phyloP scores from a whole-genome alignment of 2,329 filamentous ascomycete species.

The Pseudogymnoascus sp. region DNA sequence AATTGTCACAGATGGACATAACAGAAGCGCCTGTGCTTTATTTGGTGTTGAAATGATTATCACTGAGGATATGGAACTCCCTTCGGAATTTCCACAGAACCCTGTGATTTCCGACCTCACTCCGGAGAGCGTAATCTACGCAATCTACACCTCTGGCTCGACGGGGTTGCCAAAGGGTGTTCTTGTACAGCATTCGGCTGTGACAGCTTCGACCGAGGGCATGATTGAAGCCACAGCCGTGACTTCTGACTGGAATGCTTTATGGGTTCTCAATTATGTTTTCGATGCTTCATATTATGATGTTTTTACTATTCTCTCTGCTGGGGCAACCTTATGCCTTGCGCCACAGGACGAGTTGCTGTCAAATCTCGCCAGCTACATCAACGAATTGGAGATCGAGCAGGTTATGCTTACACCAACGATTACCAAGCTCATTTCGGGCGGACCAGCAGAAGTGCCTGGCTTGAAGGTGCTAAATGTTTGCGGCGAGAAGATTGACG shows the following conservation, averaged over 20 bases:
- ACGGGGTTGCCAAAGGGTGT: conserved; percentile 10
- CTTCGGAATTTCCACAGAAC: neutral
- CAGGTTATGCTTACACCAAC: conserved; percentile 14
- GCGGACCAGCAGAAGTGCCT: conserved; percentile 11
- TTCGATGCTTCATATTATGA: conserved; percentile 15
- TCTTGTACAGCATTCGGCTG: neutral
- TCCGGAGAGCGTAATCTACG: conserved; percentile 3
- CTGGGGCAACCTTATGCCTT: conserved; percentile 3
- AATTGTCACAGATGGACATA: conserved; percentile 1
- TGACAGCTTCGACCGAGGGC: neutral
- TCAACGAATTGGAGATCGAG: conserved; percentile 12
- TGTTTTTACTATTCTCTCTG: conserved; percentile 12
- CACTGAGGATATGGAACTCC: neutral
- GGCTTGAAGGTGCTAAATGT: conserved; percentile 10
- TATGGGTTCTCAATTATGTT: conserved; percentile 9
- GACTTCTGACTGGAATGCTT: conserved; percentile 19
- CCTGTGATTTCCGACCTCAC: neutral
- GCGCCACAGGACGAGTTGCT: conserved; percentile 4
- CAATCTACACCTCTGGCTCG: conserved; percentile 11
- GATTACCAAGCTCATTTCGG: conserved; percentile 8
- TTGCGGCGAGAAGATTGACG: conserved; percentile 10
- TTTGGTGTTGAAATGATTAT: conserved; percentile 8
- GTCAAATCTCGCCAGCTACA: conserved; percentile 9
- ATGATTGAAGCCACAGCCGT: conserved; percentile 11
- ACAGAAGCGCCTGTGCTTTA: neutral